A percentile compares a stretch with the other conserved stretches of the same genome.
phyloP scores from a whole-genome alignment of 352 stramenopile species.

The Phytophthora boehmeriae region DNA sequence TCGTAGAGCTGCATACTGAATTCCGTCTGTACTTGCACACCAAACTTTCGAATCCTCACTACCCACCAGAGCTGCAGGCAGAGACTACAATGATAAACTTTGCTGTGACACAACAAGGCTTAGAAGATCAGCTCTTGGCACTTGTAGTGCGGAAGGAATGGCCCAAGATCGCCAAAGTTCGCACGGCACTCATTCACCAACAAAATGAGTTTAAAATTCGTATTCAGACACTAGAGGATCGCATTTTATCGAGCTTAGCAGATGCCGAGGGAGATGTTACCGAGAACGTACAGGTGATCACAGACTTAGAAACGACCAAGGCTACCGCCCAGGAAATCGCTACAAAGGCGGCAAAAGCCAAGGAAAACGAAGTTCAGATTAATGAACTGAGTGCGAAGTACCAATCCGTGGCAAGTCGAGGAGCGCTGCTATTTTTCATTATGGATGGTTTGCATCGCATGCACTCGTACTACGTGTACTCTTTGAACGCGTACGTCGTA shows the following conservation, averaged over 20 bases:
- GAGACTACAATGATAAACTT: constrained; percentile 94
- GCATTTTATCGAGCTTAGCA: constrained; percentile 86
- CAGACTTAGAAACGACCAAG: constrained; percentile 94
- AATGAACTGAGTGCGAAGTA: constrained; percentile 91
- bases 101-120: constrained; percentile 85
- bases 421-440: constrained; percentile 95
- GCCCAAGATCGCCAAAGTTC: constrained; percentile 83
- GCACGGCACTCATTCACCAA: constrained; percentile 84
- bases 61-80: constrained; percentile 90
- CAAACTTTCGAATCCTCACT: constrained; percentile 94
- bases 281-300: constrained; percentile 96
- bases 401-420: constrained; percentile 89
- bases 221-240: constrained; percentile 88
- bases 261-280: constrained; percentile 90
- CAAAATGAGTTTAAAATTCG: constrained; percentile 92
- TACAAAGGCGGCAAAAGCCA: constrained; percentile 75
- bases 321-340: constrained; percentile 88
- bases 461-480: constrained; percentile 96
- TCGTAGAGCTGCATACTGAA: constrained; percentile 80
- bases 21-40: constrained; percentile 93
- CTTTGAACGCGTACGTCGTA: constrained; percentile 94
- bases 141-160: constrained; percentile 91
- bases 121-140: constrained; percentile 91
- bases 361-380: constrained; percentile 82
- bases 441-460: constrained; percentile 94